Evolutionary conservation across 1,284 basidiomycete species (phyloP), one percentile per base, ranked within the genome.

Genomic region (Trichosporon asahii): DNA sequence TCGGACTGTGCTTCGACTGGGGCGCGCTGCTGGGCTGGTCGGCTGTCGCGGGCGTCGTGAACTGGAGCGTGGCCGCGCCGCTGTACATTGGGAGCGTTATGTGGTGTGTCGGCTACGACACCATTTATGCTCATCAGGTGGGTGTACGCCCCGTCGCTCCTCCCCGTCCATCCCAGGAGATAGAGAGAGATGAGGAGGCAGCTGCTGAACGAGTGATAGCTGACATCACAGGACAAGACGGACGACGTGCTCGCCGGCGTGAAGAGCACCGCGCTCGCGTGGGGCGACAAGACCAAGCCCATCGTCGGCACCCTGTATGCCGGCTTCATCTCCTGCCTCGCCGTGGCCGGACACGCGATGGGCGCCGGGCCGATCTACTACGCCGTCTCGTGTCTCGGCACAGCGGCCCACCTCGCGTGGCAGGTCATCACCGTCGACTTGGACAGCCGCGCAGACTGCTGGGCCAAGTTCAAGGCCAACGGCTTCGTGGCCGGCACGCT

Each of bases 41-140:
- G 0, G 96, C 97, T 0, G 90, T 98, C 0, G 89, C 92, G 0
- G 94, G 93, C 0, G 77, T 86, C 0, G 90, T 91, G 6, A 86
- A 97, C 78, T 98, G 95, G 95, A 80, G 81, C 7, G 88, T 95
- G 46, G 91, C 91, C 55, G 84, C 93, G 12, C 95, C 97, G 1
- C 86, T 99, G 18, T 99, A 99, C 78, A 89, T 90, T 0, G 94
- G 95, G 2, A 92, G 93, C 7, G 86, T 95, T 37, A 89, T 89
- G 76, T 99, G 95, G 94, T 97, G 95, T 65, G 87, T 99, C 67
- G 92, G 95, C 0, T 99, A 99, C 79, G 97, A 99, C 78, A 97
- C 91, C 65, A 96, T 99, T 75, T 99, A 99, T 78, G 97, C 97
- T 2, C 97, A 99, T 82, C 96, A 98, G 86, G 93, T 92, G 71